Evolutionary conservation across 1,284 basidiomycete species (phyloP).

Genomic region (Peniophora sp.): DNA sequence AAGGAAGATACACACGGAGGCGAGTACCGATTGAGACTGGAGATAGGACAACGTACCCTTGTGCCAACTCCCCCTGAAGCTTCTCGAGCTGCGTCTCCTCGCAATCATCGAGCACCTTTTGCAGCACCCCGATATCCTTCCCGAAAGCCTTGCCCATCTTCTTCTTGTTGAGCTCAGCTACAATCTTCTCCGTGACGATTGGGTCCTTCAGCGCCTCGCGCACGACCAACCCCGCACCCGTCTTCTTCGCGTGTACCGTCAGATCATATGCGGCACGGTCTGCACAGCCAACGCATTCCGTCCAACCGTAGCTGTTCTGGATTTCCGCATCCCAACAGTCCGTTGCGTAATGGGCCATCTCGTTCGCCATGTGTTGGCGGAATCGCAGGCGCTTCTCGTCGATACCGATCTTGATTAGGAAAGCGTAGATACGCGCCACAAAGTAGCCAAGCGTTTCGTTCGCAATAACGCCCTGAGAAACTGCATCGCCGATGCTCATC

Average conservation of each 20-base stretch:
- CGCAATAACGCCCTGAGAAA: slow-evolving; percentile 80
- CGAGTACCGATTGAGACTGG: slow-evolving; percentile 11
- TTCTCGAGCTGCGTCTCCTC: slow-evolving; percentile 63
- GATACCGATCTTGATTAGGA: slow-evolving; percentile 91
- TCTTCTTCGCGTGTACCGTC: slow-evolving; percentile 46
- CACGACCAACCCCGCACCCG: slow-evolving; percentile 72
- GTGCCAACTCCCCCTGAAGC: slow-evolving; percentile 68
- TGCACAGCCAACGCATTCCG: slow-evolving; percentile 99
- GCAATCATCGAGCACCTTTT: slow-evolving; percentile 62
- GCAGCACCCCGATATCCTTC: slow-evolving; percentile 71
- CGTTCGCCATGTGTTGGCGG: slow-evolving; percentile 94
- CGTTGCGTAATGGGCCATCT: slow-evolving; percentile 98
- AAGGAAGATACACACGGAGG: slow-evolving; percentile 4
- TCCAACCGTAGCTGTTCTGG: slow-evolving; percentile 92
- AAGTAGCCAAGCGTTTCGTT: slow-evolving; percentile 99
- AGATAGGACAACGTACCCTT: slow-evolving; percentile 46
- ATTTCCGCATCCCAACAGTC: slow-evolving; percentile 99
- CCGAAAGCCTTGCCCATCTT: slow-evolving; percentile 86
- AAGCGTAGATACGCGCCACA: slow-evolving; percentile 86
- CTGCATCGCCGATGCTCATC: slow-evolving; percentile 86
- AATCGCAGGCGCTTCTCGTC: slow-evolving; percentile 82
- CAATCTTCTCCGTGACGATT: slow-evolving; percentile 63
- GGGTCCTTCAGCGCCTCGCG: slow-evolving; percentile 83
- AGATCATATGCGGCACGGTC: slow-evolving; percentile 96
- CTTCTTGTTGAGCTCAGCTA: slow-evolving; percentile 84